A percentile compares a stretch with the other conserved stretches of the same genome.
Conservation (phyloP, 129 eudicot species). For the Heracleum sosnowskyi region DNA sequence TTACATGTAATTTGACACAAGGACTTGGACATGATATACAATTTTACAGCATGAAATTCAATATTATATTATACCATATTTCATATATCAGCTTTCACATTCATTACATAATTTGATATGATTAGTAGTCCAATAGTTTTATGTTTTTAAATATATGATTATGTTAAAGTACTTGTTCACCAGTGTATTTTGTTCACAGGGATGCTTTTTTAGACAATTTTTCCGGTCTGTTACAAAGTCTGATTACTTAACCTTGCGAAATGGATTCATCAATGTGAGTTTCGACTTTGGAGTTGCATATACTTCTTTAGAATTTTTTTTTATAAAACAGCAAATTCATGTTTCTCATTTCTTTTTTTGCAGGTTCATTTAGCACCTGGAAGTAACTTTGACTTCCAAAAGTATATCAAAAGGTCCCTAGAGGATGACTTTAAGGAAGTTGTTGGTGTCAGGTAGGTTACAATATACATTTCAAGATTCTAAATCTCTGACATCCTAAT, state of each 20-base stretch:
- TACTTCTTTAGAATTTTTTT: background rate
- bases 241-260: constrained; percentile 78
- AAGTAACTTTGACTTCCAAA: constrained; percentile 78
- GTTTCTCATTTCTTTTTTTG: background rate
- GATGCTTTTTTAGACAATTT: constrained; percentile 78
- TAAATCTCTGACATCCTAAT: background rate
- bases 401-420: constrained; percentile 79
- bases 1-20: background rate
- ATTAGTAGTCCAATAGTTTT: background rate
- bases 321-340: background rate
- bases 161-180: background rate
- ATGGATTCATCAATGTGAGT: constrained; percentile 84
- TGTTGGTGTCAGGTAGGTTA: constrained; percentile 81
- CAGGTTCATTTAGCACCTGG: constrained; percentile 90
- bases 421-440: constrained; percentile 87
- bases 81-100: background rate
- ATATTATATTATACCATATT: background rate
- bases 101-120: background rate
- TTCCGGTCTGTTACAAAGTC: constrained; percentile 65
- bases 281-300: constrained; percentile 24
- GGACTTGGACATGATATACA: background rate
- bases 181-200: constrained; percentile 36
- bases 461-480: background rate
- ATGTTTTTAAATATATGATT: background rate
- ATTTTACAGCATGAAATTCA: background rate